Evolutionary conservation across 371 early-diverging fungal genomes (phyloP).

Genomic region (Smittium culicis): DNA sequence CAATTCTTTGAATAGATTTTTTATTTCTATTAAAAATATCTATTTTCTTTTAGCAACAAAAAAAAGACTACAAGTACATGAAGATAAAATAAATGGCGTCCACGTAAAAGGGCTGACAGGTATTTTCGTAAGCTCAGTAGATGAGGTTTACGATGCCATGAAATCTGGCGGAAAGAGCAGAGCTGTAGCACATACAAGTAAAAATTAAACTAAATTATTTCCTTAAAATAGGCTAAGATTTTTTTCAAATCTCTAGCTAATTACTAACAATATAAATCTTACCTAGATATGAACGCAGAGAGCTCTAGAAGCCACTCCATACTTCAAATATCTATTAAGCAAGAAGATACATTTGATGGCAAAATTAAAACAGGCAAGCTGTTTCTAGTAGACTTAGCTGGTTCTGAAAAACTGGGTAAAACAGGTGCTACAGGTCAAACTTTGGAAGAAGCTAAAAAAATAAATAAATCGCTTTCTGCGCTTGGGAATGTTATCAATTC

Average conservation of each 20-base stretch:
- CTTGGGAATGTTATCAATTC: conserved; percentile 93
- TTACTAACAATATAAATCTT: no score
- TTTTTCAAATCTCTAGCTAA: no score
- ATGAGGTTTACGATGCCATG: conserved; percentile 91
- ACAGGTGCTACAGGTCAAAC: conserved; percentile 91
- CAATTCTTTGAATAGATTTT: neutral
- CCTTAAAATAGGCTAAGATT: no score
- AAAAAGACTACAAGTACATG: conserved; percentile 78
- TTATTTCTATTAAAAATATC: conserved; percentile 10
- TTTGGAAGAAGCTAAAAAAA: conserved; percentile 95
- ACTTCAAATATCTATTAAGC: conserved; percentile 85
- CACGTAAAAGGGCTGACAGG: conserved; percentile 91
- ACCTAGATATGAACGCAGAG: conserved; percentile 97
- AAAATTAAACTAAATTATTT: no score
- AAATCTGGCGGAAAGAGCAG: conserved; percentile 75
- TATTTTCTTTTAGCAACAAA: neutral
- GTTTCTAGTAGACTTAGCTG: conserved; percentile 79
- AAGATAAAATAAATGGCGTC: conserved; percentile 85
- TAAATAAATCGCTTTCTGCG: conserved; percentile 89
- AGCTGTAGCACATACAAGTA: conserved; percentile 75
- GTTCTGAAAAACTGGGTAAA: conserved; percentile 85
- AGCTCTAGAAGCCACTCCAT: conserved; percentile 94
- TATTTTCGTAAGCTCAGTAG: conserved; percentile 81
- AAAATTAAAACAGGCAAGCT: conserved; percentile 37
- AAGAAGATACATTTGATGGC: conserved; percentile 83